phyloP scores from a whole-genome alignment of 2,329 filamentous ascomycete species.

The Aspergillus eucalypticola region DNA sequence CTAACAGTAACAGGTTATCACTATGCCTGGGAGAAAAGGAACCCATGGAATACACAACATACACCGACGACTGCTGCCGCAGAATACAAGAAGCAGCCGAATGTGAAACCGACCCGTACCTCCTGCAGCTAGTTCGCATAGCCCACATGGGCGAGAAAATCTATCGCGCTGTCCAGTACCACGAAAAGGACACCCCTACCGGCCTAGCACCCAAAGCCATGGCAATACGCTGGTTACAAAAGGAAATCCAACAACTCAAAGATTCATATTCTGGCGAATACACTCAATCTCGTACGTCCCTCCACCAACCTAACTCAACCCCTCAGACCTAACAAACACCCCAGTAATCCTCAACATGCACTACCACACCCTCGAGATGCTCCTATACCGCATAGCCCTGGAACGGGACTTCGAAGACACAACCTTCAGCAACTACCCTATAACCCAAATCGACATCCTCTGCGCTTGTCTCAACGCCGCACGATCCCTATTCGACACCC shows the following conservation, averaged over 20 bases:
- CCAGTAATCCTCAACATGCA: conserved; percentile 28
- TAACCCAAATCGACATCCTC: conserved; percentile 44
- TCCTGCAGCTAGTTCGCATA: conserved; percentile 52
- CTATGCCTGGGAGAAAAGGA: conserved; percentile 47
- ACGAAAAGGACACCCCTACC: conserved; percentile 21
- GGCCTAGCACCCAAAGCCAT: conserved; percentile 22
- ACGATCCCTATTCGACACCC: conserved; percentile 53
- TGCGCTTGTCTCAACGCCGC: conserved; percentile 53
- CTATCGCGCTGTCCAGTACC: conserved; percentile 27
- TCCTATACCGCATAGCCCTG: conserved; percentile 28
- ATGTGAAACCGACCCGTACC: conserved; percentile 49
- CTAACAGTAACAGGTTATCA: conserved; percentile 19
- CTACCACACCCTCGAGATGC: conserved; percentile 26
- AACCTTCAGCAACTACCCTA: conserved; percentile 30
- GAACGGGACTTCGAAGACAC: conserved; percentile 43
- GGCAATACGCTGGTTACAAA: conserved; percentile 48
- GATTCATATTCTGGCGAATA: conserved; percentile 6
- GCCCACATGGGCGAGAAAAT: conserved; percentile 57
- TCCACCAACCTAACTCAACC: neutral
- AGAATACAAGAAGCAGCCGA: conserved; percentile 49
- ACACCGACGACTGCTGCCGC: conserved; percentile 54
- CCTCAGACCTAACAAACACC: neutral
- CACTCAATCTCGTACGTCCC: conserved; percentile 10
- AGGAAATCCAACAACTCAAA: conserved; percentile 38
- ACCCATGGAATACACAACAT: conserved; percentile 54